phyloP scores from a whole-genome alignment of 129 eudicot genomes.

The Flaveria trinervia region DNA sequence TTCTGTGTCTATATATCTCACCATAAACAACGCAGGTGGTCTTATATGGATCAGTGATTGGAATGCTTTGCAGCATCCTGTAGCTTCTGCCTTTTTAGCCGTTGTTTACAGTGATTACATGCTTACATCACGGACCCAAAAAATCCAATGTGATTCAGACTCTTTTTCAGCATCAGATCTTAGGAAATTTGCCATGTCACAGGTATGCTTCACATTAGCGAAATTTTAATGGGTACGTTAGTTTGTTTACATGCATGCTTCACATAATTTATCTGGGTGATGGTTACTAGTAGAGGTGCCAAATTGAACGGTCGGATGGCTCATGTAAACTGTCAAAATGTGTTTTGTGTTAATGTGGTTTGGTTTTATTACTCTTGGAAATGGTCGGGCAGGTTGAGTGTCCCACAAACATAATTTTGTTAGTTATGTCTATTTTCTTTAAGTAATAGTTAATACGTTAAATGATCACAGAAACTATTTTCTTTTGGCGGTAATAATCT shows the following conservation, averaged over 20 bases:
- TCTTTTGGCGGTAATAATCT: too few species aligned
- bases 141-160: conserved; percentile 59
- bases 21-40: conserved; percentile 13
- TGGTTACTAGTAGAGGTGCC: background rate
- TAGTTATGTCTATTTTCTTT: background rate
- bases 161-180: conserved; percentile 64
- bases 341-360: conserved; percentile 8
- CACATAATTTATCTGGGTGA: background rate
- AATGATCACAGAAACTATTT: background rate
- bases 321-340: background rate
- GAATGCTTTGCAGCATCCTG: conserved; percentile 93
- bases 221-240: too few species aligned
- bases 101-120: conserved; percentile 89
- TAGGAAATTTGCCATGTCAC: conserved; percentile 81
- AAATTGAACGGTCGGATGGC: too few species aligned
- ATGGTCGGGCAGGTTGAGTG: background rate
- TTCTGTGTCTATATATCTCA: conserved; percentile 4
- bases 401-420: background rate
- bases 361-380: background rate
- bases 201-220: conserved; percentile 45
- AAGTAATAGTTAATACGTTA: background rate
- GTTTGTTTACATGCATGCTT: too few species aligned
- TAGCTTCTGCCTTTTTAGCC: conserved; percentile 90
- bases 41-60: conserved; percentile 89
- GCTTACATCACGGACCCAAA: conserved; percentile 76